Conservation (phyloP, 352 stramenopile genomes). For the Pythium biforme region DNA sequence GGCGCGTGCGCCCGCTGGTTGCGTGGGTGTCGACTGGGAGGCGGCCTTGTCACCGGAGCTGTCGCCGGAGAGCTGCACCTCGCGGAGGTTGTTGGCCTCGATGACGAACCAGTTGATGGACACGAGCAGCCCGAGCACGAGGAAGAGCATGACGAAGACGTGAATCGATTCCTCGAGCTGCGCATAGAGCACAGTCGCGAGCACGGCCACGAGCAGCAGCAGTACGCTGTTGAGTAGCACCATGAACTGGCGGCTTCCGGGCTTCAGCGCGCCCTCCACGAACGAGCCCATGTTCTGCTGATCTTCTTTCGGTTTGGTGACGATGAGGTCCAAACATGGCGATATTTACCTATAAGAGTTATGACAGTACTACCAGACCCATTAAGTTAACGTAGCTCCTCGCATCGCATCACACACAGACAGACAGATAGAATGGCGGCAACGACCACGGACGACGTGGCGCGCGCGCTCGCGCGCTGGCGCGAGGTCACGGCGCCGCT, state of each 20-base stretch:
- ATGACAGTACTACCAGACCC: not conserved
- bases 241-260: slow-evolving; percentile 78
- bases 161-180: slow-evolving; percentile 82
- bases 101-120: slow-evolving; percentile 90
- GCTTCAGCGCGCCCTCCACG: slow-evolving; percentile 48
- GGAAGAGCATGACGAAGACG: slow-evolving; percentile 83
- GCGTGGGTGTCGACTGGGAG: slow-evolving; percentile 24
- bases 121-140: slow-evolving; percentile 72
- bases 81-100: slow-evolving; percentile 63
- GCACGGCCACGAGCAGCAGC: slow-evolving; percentile 65
- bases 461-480: slow-evolving; percentile 21
- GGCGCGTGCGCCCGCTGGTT: slow-evolving; percentile 22
- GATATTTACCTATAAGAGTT: not conserved
- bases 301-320: not conserved
- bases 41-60: not conserved
- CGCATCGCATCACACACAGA: not conserved
- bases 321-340: not conserved
- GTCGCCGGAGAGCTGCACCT: slow-evolving; percentile 28
- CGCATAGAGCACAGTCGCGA: slow-evolving; percentile 74
- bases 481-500: slow-evolving; percentile 26
- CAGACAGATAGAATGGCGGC: not conserved
- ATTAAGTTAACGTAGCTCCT: slow-evolving; percentile 1
- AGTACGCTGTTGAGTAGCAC: slow-evolving; percentile 70
- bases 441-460: slow-evolving; percentile 17
- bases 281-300: slow-evolving; percentile 32